Evolutionary conservation across 768 basidiomycete species (phyloP), one percentile per base, ranked within the genome.

Genomic region (Mycena sanguinolenta): DNA sequence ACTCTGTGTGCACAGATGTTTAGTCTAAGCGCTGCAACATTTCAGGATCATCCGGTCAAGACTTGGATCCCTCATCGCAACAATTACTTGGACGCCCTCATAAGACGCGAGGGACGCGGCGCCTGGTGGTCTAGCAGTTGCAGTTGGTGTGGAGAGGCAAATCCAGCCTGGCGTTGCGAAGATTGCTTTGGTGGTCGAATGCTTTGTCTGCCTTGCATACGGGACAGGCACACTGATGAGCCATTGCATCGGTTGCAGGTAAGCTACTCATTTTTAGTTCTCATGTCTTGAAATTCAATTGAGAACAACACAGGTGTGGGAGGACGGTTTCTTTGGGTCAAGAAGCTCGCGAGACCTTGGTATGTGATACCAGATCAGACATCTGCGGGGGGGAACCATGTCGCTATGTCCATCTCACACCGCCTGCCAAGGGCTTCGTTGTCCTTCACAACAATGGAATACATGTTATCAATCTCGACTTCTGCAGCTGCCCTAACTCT

Each of bases 171-270:
- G 54, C 69, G 74, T 1, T 75, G 74, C 42, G n/a, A 28, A 19
- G 73, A 73, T 23, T 77, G 76, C 44, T 46, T 54, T 59, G 70
- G 64, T 25, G 14, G 19, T 6, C 25, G 57, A 23, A n/a, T 71
- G 27, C 23, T 71, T 8, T 77, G 76, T 39, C 34, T 23, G 16
- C 21, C 50, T 12, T 78, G 76, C 54, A 21, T 70, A 19, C 14
- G 69, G 4, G 49, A 74, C 4, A n/a, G 23, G 14, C 76, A 77
- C 58, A 28, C 14, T 1, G 28, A 60, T 4, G 50, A 74, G 28
- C 74, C 71, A 2, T 50, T 77, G 9, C 76, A 77, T 65, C n/a
- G 59, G 14, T 23, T 76, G 21, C 52, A 77, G 75, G 76, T 76
- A 57, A n/a, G 25, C 36, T n/a, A 8, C 5, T 27, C n/a, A 19